A percentile compares a stretch with the other conserved stretches of the same genome.
Evolutionary conservation across 169 alveolate species (phyloP).

Genomic region (Plasmodium knowlesi): DNA sequence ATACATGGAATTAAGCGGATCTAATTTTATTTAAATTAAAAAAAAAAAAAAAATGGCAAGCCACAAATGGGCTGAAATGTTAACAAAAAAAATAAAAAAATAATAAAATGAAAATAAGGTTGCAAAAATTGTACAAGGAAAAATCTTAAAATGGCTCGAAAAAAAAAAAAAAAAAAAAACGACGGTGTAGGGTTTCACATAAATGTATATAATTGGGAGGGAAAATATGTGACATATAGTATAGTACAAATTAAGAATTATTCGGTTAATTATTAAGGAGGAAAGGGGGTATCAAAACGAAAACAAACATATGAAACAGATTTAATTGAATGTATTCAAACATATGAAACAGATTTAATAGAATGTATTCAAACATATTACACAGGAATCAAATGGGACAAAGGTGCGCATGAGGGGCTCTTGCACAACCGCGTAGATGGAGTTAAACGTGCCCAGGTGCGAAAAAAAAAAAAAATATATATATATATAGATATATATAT

Average conservation of each 20-base stretch:
- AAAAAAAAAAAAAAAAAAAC: not conserved
- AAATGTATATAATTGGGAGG: not conserved
- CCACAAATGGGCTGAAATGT: not conserved
- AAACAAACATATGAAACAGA: constrained; percentile 4
- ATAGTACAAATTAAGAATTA: not conserved
- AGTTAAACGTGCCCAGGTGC: not conserved
- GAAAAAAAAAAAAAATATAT: not conserved
- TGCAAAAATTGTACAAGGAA: not conserved
- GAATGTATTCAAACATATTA: not conserved
- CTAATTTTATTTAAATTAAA: not conserved
- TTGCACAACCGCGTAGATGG: not conserved
- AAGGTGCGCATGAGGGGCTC: not conserved
- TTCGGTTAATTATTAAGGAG: not conserved
- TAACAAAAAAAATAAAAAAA: not conserved
- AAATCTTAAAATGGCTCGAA: constrained; percentile 3
- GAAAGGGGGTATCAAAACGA: not conserved
- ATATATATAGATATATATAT: too few relatives aligned
- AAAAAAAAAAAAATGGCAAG: not conserved
- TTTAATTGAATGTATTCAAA: not conserved
- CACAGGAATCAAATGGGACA: constrained; percentile 22
- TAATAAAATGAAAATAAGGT: not conserved
- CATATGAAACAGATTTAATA: constrained; percentile 1
- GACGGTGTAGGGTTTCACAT: not conserved
- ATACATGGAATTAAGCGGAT: constrained; percentile 9
- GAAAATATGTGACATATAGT: not conserved